phyloP scores from a whole-genome alignment of 768 basidiomycete species.

The Leccinum barrowsii region DNA sequence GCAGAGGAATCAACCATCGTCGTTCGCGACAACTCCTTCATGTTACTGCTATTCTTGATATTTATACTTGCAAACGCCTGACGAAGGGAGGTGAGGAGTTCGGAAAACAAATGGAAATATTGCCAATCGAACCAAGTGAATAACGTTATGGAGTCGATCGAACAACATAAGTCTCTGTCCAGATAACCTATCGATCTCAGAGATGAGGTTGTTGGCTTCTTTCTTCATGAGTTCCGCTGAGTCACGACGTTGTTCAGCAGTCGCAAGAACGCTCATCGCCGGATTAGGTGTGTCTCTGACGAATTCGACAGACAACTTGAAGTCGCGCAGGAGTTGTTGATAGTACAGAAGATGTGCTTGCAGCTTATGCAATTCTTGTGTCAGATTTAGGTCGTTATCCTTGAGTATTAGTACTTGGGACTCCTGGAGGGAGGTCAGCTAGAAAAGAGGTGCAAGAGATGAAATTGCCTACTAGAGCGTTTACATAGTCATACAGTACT shows the following conservation, averaged over 20 bases:
- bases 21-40: conserved; percentile 46
- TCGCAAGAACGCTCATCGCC: conserved; percentile 33
- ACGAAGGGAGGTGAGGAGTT: neutral
- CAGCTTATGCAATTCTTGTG: conserved; percentile 53
- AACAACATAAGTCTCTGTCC: conserved; percentile 29
- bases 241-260: neutral
- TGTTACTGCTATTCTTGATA: conserved; percentile 48
- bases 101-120: neutral
- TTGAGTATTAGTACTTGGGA: conserved; percentile 43
- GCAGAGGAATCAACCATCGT: conserved; percentile 41
- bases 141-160: conserved; percentile 34
- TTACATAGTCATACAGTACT: conserved; percentile 47
- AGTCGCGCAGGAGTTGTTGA: conserved; percentile 50
- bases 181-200: conserved; percentile 48
- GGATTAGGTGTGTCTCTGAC: conserved; percentile 47
- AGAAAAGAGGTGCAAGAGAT: neutral
- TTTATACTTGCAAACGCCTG: conserved; percentile 61
- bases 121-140: conserved; percentile 24
- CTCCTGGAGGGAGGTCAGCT: conserved; percentile 36
- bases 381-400: conserved; percentile 40
- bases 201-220: conserved; percentile 47
- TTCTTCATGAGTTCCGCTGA: conserved; percentile 39
- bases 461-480: conserved; percentile 38
- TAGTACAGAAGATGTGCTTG: conserved; percentile 60
- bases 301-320: conserved; percentile 48